phyloP scores from a whole-genome alignment of 2,329 filamentous ascomycete species.

The Phaeoacremonium minimum region DNA sequence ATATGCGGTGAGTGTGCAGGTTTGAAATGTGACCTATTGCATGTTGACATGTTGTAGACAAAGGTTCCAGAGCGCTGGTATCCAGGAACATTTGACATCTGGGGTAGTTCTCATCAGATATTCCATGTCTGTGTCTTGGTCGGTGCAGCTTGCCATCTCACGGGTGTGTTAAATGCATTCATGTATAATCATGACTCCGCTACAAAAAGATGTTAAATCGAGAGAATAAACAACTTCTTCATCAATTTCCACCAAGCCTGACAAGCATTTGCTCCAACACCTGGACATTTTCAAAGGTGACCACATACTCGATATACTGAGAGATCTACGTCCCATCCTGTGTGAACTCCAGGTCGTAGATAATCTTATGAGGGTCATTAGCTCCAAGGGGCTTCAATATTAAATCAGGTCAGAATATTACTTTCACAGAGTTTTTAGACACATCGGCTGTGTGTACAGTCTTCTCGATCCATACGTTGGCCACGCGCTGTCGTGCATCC shows the following conservation, averaged over 20 bases:
- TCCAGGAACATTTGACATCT: too few relatives aligned
- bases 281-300: conserved; percentile 12
- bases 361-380: conserved; percentile 1
- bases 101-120: too few relatives aligned
- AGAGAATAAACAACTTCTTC: too few relatives aligned
- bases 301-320: conserved; percentile 15
- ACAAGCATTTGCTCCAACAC: conserved; percentile 14
- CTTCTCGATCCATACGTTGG: conserved; percentile 13
- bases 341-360: conserved; percentile 13
- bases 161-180: too few relatives aligned
- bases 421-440: conserved; percentile 9
- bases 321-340: conserved; percentile 12
- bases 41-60: too few relatives aligned
- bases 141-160: too few relatives aligned
- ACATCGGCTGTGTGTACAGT: conserved; percentile 8
- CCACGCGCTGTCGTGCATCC: conserved; percentile 6
- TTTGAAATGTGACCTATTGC: too few relatives aligned
- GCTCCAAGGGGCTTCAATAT: not conserved
- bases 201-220: too few relatives aligned
- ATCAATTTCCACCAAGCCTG: conserved; percentile 1
- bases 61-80: too few relatives aligned
- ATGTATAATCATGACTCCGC: too few relatives aligned
- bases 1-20: too few relatives aligned
- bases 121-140: too few relatives aligned
- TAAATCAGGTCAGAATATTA: conserved; percentile 1